Evolutionary conservation across 2,329 filamentous ascomycete species (phyloP).

Genomic region (Xylaria sp.): DNA sequence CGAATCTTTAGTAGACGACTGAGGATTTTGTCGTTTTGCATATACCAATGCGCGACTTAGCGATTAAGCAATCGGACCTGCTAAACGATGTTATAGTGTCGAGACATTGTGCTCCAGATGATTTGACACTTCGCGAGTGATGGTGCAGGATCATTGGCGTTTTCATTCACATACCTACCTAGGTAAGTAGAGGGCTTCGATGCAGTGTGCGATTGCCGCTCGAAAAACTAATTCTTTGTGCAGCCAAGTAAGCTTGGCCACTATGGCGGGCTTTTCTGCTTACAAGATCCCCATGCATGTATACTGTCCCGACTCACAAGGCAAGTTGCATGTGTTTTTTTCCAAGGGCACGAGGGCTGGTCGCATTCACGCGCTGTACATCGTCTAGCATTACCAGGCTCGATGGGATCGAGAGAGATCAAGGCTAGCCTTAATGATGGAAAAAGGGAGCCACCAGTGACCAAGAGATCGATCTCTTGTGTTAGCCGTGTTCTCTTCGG

Average conservation of each 20-base stretch:
- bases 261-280: background rate
- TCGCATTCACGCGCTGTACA: background rate
- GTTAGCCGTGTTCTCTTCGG: background rate
- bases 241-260: background rate
- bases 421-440: too few relatives aligned
- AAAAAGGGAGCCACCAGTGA: background rate
- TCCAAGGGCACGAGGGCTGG: too few relatives aligned
- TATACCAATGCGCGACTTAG: background rate
- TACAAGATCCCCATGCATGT: background rate
- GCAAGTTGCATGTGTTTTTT: too few relatives aligned
- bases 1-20: constrained; percentile 29
- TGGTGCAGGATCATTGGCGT: background rate
- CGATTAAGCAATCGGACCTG: background rate
- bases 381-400: background rate
- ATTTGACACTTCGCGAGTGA: too few relatives aligned
- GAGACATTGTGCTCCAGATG: background rate
- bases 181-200: background rate
- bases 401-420: background rate
- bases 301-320: too few relatives aligned
- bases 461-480: background rate
- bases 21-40: background rate
- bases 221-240: background rate
- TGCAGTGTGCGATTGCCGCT: background rate
- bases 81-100: background rate
- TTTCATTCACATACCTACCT: too few relatives aligned